phyloP scores from a whole-genome alignment of 306 rosid genomes.

The Ochetophila trinervis region DNA sequence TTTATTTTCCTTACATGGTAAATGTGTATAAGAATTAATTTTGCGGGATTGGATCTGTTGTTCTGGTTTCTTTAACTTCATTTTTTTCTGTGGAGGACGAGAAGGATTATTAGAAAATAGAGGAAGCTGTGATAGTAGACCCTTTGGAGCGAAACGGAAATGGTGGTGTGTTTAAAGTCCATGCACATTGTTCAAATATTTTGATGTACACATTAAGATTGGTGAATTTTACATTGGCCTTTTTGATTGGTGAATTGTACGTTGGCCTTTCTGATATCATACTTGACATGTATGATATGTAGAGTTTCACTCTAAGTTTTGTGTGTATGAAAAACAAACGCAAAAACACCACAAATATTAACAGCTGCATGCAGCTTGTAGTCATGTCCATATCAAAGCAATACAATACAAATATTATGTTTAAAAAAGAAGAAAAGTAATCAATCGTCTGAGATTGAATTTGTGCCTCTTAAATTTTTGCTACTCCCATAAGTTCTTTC shows the following conservation, averaged over 20 bases:
- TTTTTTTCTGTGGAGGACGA: conserved; percentile 1
- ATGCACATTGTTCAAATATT: too few species aligned
- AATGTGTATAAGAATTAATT: background rate
- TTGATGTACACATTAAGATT: too few species aligned
- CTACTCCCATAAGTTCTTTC: conserved; percentile 35
- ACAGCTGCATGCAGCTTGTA: background rate
- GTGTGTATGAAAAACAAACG: background rate
- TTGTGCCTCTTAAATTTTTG: background rate
- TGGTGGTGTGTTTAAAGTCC: too few species aligned
- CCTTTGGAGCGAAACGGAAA: too few species aligned
- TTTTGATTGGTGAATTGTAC: too few species aligned
- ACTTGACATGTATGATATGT: too few species aligned
- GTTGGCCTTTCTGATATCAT: too few species aligned
- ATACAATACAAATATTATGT: too few species aligned
- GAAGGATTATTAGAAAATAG: background rate
- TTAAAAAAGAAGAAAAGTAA: background rate
- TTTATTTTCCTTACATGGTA: background rate
- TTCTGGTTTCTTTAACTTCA: background rate
- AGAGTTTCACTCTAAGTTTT: too few species aligned
- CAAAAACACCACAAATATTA: background rate
- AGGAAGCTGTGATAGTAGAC: background rate
- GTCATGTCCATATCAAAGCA: too few species aligned
- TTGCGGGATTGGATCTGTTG: background rate
- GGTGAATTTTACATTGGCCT: too few species aligned
- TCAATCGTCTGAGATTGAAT: background rate